These are phyloP conservation scores for Cinnamomum chago DNA, from an alignment of 164 flowering plant species.

Conservation along the genomic window DNA sequence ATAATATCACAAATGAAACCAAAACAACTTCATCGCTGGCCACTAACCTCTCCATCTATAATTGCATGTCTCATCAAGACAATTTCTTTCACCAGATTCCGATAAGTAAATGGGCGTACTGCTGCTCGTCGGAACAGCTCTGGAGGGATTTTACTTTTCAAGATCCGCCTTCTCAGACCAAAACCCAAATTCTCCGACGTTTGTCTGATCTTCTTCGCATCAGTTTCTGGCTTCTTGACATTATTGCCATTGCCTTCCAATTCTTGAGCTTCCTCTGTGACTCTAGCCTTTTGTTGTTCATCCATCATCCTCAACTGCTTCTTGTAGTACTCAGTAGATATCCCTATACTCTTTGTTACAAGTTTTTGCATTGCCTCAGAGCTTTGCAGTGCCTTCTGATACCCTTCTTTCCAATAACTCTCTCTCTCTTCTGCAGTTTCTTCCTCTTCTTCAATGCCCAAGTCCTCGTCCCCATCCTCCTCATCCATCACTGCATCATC, in stretches of 20 bases:
- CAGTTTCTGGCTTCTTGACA: background rate
- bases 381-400: constrained; percentile 59
- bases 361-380: constrained; percentile 65
- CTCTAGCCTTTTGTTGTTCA: constrained; percentile 15
- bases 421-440: constrained; percentile 42
- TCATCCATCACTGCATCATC: constrained; percentile 24
- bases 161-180: constrained; percentile 60
- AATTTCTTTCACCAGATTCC: constrained; percentile 91
- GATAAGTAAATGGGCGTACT: constrained; percentile 82
- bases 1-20: no score
- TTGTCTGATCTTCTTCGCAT: constrained; percentile 37
- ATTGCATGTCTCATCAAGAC: constrained; percentile 86
- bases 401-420: constrained; percentile 72
- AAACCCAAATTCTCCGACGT: constrained; percentile 48
- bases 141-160: constrained; percentile 78
- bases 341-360: constrained; percentile 44
- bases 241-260: constrained; percentile 28
- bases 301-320: constrained; percentile 40
- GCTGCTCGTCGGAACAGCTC: constrained; percentile 73
- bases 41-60: constrained; percentile 74
- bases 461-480: constrained; percentile 37
- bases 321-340: constrained; percentile 35
- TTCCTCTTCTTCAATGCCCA: constrained; percentile 35
- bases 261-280: background rate
- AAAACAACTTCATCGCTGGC: constrained; percentile 10